Percentiles rank a stretch among this genome's conserved stretches.
Evolutionary conservation across 2,329 filamentous ascomycete genomes (phyloP).

Genomic region (Hypoxylon rubiginosum): DNA sequence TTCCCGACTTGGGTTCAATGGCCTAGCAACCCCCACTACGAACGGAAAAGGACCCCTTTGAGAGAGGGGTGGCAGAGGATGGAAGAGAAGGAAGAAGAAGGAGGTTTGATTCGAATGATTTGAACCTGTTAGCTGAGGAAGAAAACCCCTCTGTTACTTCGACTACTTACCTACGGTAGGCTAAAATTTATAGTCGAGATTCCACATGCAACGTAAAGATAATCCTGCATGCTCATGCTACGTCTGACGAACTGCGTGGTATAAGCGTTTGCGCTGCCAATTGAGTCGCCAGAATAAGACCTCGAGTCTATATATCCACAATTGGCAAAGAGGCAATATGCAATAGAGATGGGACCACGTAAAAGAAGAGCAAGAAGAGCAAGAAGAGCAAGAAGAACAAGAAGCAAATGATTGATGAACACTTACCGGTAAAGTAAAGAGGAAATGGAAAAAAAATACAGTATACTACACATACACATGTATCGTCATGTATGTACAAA

Average conservation of each 20-base stretch:
- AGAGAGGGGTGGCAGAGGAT: constrained; percentile 15
- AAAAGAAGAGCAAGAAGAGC: constrained; percentile 1
- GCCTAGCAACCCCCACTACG: constrained; percentile 31
- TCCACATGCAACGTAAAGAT: constrained; percentile 29
- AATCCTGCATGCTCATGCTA: constrained; percentile 33
- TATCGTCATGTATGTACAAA: constrained; percentile 11
- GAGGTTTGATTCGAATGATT: constrained; percentile 14
- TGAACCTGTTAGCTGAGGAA: constrained; percentile 19
- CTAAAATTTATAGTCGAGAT: background rate
- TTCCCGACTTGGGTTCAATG: constrained; percentile 42
- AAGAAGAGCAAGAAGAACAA: background rate
- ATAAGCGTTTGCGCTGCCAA: constrained; percentile 29
- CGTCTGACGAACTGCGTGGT: constrained; percentile 30
- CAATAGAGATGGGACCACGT: constrained; percentile 2
- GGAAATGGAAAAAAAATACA: background rate
- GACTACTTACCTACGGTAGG: background rate
- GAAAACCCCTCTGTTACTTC: constrained; percentile 14
- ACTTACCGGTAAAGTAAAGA: background rate
- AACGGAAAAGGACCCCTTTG: constrained; percentile 33
- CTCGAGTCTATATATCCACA: constrained; percentile 21
- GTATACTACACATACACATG: background rate
- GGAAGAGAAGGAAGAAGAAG: background rate
- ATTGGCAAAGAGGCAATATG: constrained; percentile 21
- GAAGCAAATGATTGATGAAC: background rate
- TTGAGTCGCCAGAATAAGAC: constrained; percentile 25